These are phyloP conservation scores for Diaporthe vexans DNA, from an alignment of 2,329 filamentous ascomycete genomes.

Conservation along the genomic window DNA sequence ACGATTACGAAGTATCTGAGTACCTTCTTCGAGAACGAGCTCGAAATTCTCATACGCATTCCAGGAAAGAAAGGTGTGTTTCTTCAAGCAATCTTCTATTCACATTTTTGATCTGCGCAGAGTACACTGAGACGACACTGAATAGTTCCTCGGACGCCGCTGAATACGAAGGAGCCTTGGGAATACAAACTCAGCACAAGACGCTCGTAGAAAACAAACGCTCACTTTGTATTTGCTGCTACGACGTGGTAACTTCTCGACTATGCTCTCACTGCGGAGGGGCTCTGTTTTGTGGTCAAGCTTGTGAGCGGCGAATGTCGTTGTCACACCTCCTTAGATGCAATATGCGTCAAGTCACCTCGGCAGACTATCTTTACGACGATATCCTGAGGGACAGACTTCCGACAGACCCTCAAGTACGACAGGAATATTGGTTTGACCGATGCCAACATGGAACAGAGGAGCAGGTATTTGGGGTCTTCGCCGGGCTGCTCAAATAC, in stretches of 20 bases:
- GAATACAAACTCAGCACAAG: background rate
- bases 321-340: background rate
- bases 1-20: too few relatives aligned
- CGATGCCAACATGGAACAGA: conserved; percentile 2
- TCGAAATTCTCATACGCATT: background rate
- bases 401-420: background rate
- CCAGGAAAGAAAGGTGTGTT: background rate
- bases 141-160: background rate
- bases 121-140: background rate
- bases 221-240: too few relatives aligned
- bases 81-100: background rate
- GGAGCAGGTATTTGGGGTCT: background rate
- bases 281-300: background rate
- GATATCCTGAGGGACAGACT: background rate
- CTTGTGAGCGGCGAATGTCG: background rate
- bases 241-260: background rate
- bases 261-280: background rate
- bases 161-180: background rate
- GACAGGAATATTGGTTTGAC: background rate
- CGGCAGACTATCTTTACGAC: background rate
- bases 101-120: background rate
- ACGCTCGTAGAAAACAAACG: background rate
- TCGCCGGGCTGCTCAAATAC: background rate
- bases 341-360: background rate
- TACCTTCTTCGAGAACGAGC: background rate